phyloP scores from a whole-genome alignment of 805 yeast species.

The Kregervanrija fluxuum region DNA sequence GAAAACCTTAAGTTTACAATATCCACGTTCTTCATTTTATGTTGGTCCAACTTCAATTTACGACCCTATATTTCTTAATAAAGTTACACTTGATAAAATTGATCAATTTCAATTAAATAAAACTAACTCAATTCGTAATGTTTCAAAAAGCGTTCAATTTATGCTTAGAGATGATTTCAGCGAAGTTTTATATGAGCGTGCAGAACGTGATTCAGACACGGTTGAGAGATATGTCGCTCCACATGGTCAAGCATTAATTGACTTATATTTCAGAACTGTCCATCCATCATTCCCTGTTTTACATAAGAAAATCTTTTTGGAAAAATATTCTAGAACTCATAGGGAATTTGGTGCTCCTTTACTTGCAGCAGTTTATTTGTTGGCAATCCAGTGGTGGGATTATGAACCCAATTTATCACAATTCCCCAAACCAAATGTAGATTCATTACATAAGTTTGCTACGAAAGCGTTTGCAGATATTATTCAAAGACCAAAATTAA shows the following conservation, averaged over 20 bases:
- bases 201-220: constrained; percentile 73
- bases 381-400: constrained; percentile 95
- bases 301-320: constrained; percentile 86
- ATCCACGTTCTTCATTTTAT: constrained; percentile 82
- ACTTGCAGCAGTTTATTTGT: constrained; percentile 80
- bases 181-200: constrained; percentile 55
- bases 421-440: constrained; percentile 72
- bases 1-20: constrained; percentile 69
- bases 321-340: constrained; percentile 84
- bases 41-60: constrained; percentile 85
- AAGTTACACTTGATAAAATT: constrained; percentile 57
- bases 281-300: constrained; percentile 90
- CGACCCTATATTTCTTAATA: constrained; percentile 63
- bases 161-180: constrained; percentile 75
- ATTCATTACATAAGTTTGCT: constrained; percentile 62
- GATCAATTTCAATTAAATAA: constrained; percentile 75
- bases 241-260: constrained; percentile 75
- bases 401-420: constrained; percentile 71
- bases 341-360: constrained; percentile 88
- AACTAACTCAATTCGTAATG: constrained; percentile 66
- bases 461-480: constrained; percentile 60
- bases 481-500: constrained; percentile 78
- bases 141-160: constrained; percentile 69
- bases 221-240: constrained; percentile 88
- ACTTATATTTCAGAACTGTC: constrained; percentile 73